Percentiles rank a stretch among this genome's conserved stretches.
These are phyloP conservation scores for Pseudogymnoascus sp. DNA, from an alignment of 2,329 filamentous ascomycete genomes.

Conservation along the genomic window DNA sequence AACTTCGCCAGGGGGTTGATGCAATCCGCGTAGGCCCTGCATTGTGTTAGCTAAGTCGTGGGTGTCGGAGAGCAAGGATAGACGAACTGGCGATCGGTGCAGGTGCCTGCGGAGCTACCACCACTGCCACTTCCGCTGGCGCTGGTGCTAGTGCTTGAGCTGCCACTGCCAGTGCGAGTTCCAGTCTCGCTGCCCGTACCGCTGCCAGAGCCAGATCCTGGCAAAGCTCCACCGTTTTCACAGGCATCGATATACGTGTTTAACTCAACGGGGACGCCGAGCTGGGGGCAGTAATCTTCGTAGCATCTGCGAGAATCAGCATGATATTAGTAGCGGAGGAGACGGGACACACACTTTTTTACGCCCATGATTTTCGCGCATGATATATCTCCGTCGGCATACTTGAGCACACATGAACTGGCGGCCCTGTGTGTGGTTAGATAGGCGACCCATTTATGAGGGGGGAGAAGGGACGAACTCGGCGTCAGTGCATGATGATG, in stretches of 20 bases:
- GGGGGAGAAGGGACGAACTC: background rate
- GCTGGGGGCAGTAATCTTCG: background rate
- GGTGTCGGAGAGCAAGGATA: background rate
- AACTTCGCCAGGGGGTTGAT: background rate
- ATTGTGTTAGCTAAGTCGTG: background rate
- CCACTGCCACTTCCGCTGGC: background rate
- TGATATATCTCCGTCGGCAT: background rate
- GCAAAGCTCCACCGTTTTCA: background rate
- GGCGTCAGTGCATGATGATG: background rate
- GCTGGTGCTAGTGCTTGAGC: background rate
- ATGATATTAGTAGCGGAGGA: background rate
- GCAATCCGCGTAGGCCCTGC: background rate
- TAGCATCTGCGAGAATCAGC: background rate
- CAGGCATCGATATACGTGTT: background rate
- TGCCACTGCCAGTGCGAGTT: background rate
- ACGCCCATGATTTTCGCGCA: background rate
- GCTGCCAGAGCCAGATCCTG: background rate
- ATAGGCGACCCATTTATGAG: background rate
- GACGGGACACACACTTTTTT: background rate
- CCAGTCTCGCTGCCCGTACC: background rate
- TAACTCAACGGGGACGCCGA: background rate
- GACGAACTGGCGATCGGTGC: background rate
- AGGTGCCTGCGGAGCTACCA: background rate
- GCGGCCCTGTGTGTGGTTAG: background rate
- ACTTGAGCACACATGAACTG: background rate